Percentiles rank a stretch among this genome's conserved stretches.
Conservation (phyloP, 805 yeast species). For the Saccharomyces kudriavzevii region DNA sequence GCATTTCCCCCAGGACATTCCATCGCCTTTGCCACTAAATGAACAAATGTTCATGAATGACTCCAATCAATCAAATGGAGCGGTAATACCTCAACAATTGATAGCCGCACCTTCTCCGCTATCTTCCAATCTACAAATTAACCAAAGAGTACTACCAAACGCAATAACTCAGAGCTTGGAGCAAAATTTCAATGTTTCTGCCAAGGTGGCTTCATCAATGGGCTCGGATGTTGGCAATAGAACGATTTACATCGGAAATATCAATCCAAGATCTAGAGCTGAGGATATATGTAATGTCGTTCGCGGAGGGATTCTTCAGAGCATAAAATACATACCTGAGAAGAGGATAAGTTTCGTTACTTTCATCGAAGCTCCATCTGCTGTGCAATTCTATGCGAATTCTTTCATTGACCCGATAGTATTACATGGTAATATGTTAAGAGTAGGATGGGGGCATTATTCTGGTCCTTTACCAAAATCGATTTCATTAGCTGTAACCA, state of each 20-base stretch:
- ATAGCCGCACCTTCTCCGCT: neutral
- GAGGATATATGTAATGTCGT: slow-evolving; percentile 72
- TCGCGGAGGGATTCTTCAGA: slow-evolving; percentile 69
- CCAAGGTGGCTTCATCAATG: slow-evolving; percentile 26
- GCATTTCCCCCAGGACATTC: neutral
- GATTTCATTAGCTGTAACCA: slow-evolving; percentile 54
- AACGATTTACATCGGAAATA: slow-evolving; percentile 60
- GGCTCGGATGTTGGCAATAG: slow-evolving; percentile 44
- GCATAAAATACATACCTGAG: slow-evolving; percentile 42
- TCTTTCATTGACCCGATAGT: slow-evolving; percentile 51
- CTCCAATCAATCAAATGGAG: neutral
- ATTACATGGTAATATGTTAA: slow-evolving; percentile 53
- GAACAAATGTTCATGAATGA: neutral
- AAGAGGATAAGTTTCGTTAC: slow-evolving; percentile 61
- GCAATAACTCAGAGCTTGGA: slow-evolving; percentile 27
- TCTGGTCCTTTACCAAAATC: slow-evolving; percentile 53
- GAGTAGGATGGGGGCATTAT: slow-evolving; percentile 65
- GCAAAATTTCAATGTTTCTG: slow-evolving; percentile 21
- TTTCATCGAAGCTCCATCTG: slow-evolving; percentile 55
- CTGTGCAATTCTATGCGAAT: slow-evolving; percentile 57
- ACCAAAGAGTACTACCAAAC: neutral
- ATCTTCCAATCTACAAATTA: neutral
- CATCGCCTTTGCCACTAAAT: neutral
- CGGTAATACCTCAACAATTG: neutral
- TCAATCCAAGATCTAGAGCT: slow-evolving; percentile 53